Evolutionary conservation across 192 early-diverging fungal species (phyloP), one percentile per base, ranked within the genome.

Genomic region (Entrophospora sp.): DNA sequence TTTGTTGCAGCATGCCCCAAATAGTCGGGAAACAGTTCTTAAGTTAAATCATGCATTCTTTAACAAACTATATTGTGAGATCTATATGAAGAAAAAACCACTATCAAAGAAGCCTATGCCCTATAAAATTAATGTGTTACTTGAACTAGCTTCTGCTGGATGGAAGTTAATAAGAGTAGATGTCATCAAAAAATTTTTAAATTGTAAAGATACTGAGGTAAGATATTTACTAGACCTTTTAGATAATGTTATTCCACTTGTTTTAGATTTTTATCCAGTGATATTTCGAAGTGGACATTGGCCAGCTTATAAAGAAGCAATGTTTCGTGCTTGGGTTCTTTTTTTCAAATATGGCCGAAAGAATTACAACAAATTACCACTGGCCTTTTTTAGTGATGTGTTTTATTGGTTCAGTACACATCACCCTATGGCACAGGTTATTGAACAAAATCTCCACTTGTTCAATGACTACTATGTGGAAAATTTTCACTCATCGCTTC

Each of bases 311-410:
- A 61, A 42, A 2, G 37, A 61, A 42, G 38, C 58, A 9, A 61
- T 61, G 16, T 42, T 61, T 61, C 37, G 9, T 30, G 16, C 42
- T 61, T 61, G 58, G 58, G 5, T 25, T 61, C n/a, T 61, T 27
- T 61, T 43, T 61, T 28, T 31, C 30, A 24, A 24, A 5, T 52
- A 52, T 25, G 1, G 3, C 10, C 5, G 18, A 20, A 38, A 25
- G 22, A 0, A 38, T 61, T 61, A 61, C 22, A 61, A 61, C 25
- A 61, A 61, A 43, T 61, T 42, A 25, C 58, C 58, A 61, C 22
- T 61, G 20, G 37, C 24, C 1, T 61, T 61, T 61, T 24, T 61
- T 24, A 61, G 58, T 61, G 58, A 61, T 61, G 37, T 61, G 18
- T 61, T 60, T 20, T 61, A 9, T 38, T 61, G 37, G 58, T 1